Percentiles rank a stretch among this genome's conserved stretches.
Evolutionary conservation across 768 basidiomycete species (phyloP).

Genomic region (Boletus barrowsii): DNA sequence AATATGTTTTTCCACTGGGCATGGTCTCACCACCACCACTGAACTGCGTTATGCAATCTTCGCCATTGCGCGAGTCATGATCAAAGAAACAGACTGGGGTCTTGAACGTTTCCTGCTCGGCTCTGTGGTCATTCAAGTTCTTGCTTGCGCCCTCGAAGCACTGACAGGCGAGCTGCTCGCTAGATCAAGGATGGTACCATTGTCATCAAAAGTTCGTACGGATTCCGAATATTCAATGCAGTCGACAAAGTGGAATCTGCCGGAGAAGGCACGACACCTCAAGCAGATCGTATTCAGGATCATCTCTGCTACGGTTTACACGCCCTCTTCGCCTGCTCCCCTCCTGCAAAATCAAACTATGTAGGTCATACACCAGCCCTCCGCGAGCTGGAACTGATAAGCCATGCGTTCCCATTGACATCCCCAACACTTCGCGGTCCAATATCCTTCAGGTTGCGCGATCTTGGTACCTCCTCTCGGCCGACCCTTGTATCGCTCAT

Average conservation of each 20-base stretch:
- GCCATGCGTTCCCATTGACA: conserved; percentile 36
- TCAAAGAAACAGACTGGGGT: too few species aligned
- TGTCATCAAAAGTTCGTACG: conserved; percentile 15
- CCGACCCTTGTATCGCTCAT: conserved; percentile 33
- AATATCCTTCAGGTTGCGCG: conserved; percentile 35
- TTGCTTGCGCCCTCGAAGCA: conserved; percentile 31
- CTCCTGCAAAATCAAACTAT: conserved; percentile 27
- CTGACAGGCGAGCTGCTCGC: conserved; percentile 42
- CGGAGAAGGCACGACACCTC: conserved; percentile 30
- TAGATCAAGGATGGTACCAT: conserved; percentile 42
- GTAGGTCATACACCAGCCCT: conserved; percentile 34
- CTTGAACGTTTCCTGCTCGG: too few species aligned
- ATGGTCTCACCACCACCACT: too few species aligned
- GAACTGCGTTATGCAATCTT: too few species aligned
- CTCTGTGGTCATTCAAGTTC: conserved; percentile 41
- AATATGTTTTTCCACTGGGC: too few species aligned
- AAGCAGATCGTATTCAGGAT: conserved; percentile 33
- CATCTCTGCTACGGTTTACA: conserved; percentile 27
- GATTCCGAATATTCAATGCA: conserved; percentile 29
- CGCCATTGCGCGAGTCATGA: too few species aligned
- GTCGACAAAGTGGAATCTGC: conserved; percentile 25
- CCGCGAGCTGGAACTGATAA: conserved; percentile 34
- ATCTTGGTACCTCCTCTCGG: conserved; percentile 24
- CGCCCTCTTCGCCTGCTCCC: conserved; percentile 28
- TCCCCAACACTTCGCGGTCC: conserved; percentile 36